These are phyloP conservation scores for Pleurotus giganteus DNA, from an alignment of 768 basidiomycete genomes.

Conservation along the genomic window DNA sequence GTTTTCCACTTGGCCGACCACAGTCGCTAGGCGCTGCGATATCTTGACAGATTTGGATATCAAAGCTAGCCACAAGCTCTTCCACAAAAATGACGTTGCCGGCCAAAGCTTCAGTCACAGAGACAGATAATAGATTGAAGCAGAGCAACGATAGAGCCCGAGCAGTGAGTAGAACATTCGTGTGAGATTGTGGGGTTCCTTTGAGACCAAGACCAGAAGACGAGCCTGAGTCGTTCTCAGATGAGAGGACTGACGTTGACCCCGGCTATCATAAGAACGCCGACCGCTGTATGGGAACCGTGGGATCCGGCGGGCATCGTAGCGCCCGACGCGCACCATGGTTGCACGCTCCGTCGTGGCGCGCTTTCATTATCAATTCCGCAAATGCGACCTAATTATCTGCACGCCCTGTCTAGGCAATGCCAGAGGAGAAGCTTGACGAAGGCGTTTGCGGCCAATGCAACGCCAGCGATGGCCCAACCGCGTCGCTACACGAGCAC, in stretches of 20 bases:
- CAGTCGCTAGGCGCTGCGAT: neutral
- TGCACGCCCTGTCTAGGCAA: neutral
- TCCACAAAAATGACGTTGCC: neutral
- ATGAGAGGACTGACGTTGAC: too few species aligned
- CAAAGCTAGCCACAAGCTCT: neutral
- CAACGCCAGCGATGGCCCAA: conserved; percentile 9
- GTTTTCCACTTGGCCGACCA: neutral
- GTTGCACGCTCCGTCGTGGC: neutral
- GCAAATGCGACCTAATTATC: neutral
- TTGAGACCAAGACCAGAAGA: too few species aligned
- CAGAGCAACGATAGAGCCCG: too few species aligned
- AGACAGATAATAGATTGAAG: too few species aligned
- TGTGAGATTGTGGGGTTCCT: too few species aligned
- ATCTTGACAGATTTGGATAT: neutral
- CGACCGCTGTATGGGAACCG: neutral
- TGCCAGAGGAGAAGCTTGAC: neutral
- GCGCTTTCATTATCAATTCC: neutral
- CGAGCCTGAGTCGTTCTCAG: too few species aligned
- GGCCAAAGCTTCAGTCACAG: neutral
- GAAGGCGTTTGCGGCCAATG: neutral
- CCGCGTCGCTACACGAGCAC: conserved; percentile 19
- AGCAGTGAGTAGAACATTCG: too few species aligned
- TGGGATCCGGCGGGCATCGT: neutral
- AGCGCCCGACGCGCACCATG: neutral
- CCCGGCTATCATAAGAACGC: too few species aligned